Conservation (phyloP, 1,284 basidiomycete species). For the Trametes pubescens region DNA sequence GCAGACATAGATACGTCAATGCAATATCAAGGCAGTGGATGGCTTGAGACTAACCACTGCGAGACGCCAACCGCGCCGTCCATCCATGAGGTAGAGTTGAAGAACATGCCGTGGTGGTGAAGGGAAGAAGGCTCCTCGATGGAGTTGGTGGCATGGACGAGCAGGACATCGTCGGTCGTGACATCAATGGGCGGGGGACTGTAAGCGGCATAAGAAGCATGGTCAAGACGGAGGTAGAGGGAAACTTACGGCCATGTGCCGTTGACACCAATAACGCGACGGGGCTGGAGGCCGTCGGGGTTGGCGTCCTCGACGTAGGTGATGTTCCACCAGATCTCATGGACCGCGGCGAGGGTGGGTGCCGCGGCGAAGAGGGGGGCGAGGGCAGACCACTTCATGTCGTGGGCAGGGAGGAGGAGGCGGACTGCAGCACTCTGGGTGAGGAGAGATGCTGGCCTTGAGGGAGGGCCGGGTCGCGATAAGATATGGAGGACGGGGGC, state of each 20-base stretch:
- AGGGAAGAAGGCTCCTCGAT: conserved; percentile 70
- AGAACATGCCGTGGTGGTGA: conserved; percentile 94
- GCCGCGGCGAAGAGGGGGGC: conserved; percentile 43
- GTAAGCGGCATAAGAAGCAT: conserved; percentile 4
- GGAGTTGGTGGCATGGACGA: conserved; percentile 81
- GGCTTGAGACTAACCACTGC: conserved; percentile 69
- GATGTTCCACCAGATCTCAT: conserved; percentile 85
- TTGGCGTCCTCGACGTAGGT: conserved; percentile 75
- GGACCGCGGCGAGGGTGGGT: conserved; percentile 60
- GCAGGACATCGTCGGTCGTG: conserved; percentile 73
- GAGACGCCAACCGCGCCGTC: conserved; percentile 88
- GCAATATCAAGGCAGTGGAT: neutral
- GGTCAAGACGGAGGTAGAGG: neutral
- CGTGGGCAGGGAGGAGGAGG: conserved; percentile 14
- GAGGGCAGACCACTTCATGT: conserved; percentile 40
- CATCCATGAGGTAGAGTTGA: conserved; percentile 86
- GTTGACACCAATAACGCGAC: conserved; percentile 88
- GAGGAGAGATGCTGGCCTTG: conserved; percentile 18
- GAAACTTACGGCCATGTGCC: conserved; percentile 88
- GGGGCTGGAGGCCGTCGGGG: conserved; percentile 78
- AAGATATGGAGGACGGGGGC: conserved; percentile 20
- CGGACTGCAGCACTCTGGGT: conserved; percentile 18
- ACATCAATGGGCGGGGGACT: conserved; percentile 85
- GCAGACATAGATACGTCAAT: neutral
- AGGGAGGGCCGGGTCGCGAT: conserved; percentile 12